These are phyloP conservation scores for Coemansia umbellata DNA, from an alignment of 192 early-diverging fungal species.

Conservation along the genomic window DNA sequence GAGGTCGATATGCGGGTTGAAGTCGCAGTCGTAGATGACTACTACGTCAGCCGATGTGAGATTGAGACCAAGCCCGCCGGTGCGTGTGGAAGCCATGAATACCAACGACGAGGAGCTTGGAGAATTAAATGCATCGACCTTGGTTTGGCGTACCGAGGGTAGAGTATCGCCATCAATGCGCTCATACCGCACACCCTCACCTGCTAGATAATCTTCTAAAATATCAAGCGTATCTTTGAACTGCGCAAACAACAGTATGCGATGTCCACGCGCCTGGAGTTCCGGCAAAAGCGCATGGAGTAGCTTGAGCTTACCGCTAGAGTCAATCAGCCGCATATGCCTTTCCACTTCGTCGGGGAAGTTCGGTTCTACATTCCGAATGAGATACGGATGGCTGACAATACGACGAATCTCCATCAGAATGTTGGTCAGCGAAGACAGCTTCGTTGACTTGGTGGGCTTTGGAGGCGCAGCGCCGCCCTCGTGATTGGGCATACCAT, in stretches of 20 bases:
- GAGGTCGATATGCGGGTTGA: slow-evolving; percentile 92
- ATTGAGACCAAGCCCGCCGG: slow-evolving; percentile 94
- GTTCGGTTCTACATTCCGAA: slow-evolving; percentile 61
- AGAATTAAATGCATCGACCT: slow-evolving; percentile 91
- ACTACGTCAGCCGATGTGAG: slow-evolving; percentile 92
- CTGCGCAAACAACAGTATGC: slow-evolving; percentile 94
- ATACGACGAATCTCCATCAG: slow-evolving; percentile 95
- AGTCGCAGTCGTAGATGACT: slow-evolving; percentile 89
- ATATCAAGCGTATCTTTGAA: slow-evolving; percentile 92
- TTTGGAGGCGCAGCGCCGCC: neutral
- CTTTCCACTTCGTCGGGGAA: slow-evolving; percentile 60
- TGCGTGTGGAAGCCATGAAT: slow-evolving; percentile 89
- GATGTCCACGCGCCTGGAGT: slow-evolving; percentile 81
- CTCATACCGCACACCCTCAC: slow-evolving; percentile 71
- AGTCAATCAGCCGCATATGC: slow-evolving; percentile 73
- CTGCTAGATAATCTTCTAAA: slow-evolving; percentile 79
- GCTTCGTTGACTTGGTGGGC: neutral
- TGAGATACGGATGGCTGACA: slow-evolving; percentile 88
- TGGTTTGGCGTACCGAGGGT: slow-evolving; percentile 72
- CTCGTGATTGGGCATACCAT: no score
- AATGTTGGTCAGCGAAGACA: slow-evolving; percentile 77
- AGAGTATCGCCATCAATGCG: slow-evolving; percentile 87
- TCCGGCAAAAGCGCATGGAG: slow-evolving; percentile 86
- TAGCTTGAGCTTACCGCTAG: slow-evolving; percentile 92
- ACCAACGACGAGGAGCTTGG: slow-evolving; percentile 80